Percentiles rank a stretch among this genome's conserved stretches.
Conservation (phyloP, 345 rosid species). For the Citrus sinensis region DNA sequence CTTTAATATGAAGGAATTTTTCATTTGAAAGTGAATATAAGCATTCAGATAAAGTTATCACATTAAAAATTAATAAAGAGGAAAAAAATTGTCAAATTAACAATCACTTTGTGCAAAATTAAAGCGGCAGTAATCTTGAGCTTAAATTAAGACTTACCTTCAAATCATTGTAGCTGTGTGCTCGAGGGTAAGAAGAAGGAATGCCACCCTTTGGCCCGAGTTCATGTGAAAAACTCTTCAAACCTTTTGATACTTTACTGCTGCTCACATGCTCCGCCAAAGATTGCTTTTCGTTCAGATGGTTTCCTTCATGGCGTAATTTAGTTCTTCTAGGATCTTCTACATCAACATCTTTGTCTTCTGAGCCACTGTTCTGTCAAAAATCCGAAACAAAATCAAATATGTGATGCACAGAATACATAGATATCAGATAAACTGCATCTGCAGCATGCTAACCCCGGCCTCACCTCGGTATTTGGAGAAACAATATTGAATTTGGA, state of each 20-base stretch:
- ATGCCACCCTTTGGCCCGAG: conserved; percentile 69
- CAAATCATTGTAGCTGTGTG: conserved; percentile 67
- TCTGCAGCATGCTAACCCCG: background rate
- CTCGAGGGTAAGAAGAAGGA: conserved; percentile 45
- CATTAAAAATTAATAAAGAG: background rate
- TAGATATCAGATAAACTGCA: background rate
- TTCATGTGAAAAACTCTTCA: conserved; percentile 80
- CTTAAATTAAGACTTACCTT: conserved; percentile 33
- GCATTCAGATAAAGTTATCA: background rate
- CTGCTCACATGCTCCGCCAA: conserved; percentile 24
- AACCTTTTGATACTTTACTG: conserved; percentile 41
- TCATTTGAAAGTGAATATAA: background rate
- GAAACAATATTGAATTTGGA: conserved; percentile 31
- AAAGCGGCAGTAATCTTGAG: background rate
- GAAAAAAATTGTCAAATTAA: background rate
- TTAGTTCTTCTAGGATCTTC: conserved; percentile 30
- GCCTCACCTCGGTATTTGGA: conserved; percentile 43
- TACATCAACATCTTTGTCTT: conserved; percentile 27
- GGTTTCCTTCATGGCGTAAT: conserved; percentile 16
- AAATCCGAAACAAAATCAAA: conserved; percentile 8
- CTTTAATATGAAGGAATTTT: background rate
- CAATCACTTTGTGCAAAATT: background rate
- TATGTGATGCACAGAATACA: background rate
- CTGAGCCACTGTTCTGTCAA: conserved; percentile 39
- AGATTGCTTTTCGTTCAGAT: conserved; percentile 22